These are phyloP conservation scores for Candida coleopterorum DNA, from an alignment of 805 yeast genomes.

Conservation along the genomic window DNA sequence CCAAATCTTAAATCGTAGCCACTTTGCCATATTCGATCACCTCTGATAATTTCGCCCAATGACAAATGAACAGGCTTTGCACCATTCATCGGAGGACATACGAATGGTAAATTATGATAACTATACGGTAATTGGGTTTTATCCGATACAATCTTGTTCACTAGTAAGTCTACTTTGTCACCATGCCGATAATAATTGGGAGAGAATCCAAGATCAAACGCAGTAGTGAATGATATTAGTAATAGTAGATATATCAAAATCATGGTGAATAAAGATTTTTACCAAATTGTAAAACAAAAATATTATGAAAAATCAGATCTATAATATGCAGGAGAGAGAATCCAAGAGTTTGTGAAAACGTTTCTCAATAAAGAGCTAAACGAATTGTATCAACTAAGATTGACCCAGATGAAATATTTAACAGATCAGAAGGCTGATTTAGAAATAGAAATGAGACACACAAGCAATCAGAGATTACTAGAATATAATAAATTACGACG, in stretches of 20 bases:
- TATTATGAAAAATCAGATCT: too few relatives aligned
- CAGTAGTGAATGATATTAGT: constrained; percentile 4
- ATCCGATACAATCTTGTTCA: constrained; percentile 76
- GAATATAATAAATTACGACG: too few relatives aligned
- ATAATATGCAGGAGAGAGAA: too few relatives aligned
- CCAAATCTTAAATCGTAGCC: constrained; percentile 64
- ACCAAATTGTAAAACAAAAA: too few relatives aligned
- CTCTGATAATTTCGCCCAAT: constrained; percentile 71
- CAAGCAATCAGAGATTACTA: too few relatives aligned
- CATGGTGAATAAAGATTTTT: too few relatives aligned
- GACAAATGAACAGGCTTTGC: constrained; percentile 64
- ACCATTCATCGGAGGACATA: constrained; percentile 59
- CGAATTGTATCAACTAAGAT: too few relatives aligned
- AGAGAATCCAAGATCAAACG: constrained; percentile 23
- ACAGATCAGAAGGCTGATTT: too few relatives aligned
- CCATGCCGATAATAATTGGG: constrained; percentile 41
- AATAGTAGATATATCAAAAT: constrained; percentile 1
- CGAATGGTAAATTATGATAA: constrained; percentile 73
- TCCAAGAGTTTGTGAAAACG: too few relatives aligned
- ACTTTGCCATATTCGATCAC: constrained; percentile 75
- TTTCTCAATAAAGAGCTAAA: too few relatives aligned
- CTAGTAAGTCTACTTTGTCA: constrained; percentile 62
- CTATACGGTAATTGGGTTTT: constrained; percentile 72
- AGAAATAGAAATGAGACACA: too few relatives aligned
- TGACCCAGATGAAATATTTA: too few relatives aligned